Base-by-base conservation (phyloP, 139 green algal genomes). In the Astrephomene gubernaculifera region DNA sequence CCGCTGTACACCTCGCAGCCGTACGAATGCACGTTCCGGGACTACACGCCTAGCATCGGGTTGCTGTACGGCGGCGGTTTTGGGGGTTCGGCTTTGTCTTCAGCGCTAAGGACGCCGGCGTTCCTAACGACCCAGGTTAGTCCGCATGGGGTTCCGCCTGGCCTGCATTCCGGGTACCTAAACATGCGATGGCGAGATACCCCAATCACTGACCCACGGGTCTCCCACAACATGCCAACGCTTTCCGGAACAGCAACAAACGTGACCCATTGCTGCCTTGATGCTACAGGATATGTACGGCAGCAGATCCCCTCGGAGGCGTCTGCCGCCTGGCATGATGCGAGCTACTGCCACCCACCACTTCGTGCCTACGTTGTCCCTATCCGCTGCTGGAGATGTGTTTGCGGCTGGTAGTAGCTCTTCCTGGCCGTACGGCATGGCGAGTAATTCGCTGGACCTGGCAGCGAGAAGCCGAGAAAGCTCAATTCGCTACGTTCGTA, bases 11-110 rank as follows among this genome's bases (percentile, higher is more conserved):
- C 31, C 8, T 49, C 29, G 0, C 65, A 78, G 45, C 79, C 65
- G 65, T 76, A 76, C 79, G 65, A 86, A 54, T 86, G 79, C 49
- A 57, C 24, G 8, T 86, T 86, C 79, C 79, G 36, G 17, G 79
- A 86, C 67, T 86, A 86, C 35, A 86, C 79, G 29, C 79, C 79
- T 49, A 60, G 35, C 35, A 25, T 74, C 8, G 79, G 79, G 35
- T n/a, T n/a, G n/a, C 57, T 78, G 65, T 86, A 79, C 65, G 79
- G 63, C 63, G 78, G 78, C 39, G 41, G 61, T n/a, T 27, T 29
- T 27, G 43, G 74, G 19, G 45, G 75, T 22, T 49, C 60, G n/a
- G 76, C 78, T 44, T 61, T 63, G 41, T 43, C 78, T 43, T 61
- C 78, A 44, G 63, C 78, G 49, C 64, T 78, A 43, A 45, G 65